Base-by-base conservation (phyloP, 371 early-diverging fungal genomes). In the Homolaphlyctis polyrhiza region DNA sequence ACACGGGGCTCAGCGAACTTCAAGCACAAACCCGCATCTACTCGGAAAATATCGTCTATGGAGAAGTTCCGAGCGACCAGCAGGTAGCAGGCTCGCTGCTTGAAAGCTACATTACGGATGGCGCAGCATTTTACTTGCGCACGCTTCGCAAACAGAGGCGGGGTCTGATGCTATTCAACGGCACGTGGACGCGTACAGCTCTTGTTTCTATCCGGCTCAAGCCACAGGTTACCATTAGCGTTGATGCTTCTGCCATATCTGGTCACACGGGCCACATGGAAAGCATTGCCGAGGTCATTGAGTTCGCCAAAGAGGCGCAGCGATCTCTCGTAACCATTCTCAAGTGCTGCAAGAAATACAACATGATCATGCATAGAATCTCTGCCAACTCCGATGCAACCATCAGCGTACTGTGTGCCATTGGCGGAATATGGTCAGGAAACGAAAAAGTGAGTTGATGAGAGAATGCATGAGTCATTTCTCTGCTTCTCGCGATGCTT, bases 51-150 rank as follows among this genome's bases (percentile, higher is more conserved):
- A 55, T 55, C 3, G 35, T 55, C 8, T 55, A 55, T 25, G 55
- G 30, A 27, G 55, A 55, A 5, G 30, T 35, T 4, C 30, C 4
- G 6, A 27, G 5, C 4, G 55, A 55, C 30, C 2, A 4, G n/a
- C 5, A 2, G 8, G 33, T 33, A 2, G 28, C n/a, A 27, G 14
- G 8, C 13, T 30, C 55, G 6, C 14, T 55, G 35, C 55, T 55
- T n/a, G 55, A 55, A 33, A 55, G 28, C 55, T 55, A 33, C 35
- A 2, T 55, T 3, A 18, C 55, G 25, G 55, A 55, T 33, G 55
- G 55, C 30, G 55, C 55, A 3, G 55, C 55, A 27, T 55, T 55
- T n/a, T 35, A 55, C 35, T n/a, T 55, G 35, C 55, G 55, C 11
- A 8, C 55, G 14, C 55, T 55, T 4, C 55, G 55, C 6, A 3